Percentiles rank a stretch among this genome's conserved stretches.
These are phyloP conservation scores for Mucor circinelloides DNA, from an alignment of 371 early-diverging fungal species.

Conservation along the genomic window DNA sequence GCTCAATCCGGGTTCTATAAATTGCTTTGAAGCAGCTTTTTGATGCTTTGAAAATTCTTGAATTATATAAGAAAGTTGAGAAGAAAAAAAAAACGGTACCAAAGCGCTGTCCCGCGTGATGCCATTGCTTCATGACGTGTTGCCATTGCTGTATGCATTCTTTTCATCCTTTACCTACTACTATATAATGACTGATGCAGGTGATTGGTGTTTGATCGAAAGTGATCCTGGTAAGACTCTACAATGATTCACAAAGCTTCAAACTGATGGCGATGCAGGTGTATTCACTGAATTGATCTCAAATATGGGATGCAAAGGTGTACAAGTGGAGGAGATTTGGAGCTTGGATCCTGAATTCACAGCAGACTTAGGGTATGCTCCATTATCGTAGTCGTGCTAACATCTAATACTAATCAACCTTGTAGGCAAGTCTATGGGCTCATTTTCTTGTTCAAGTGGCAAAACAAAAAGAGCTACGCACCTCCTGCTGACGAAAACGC, in stretches of 20 bases:
- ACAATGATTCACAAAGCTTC: background rate
- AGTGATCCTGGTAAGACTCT: conserved; percentile 76
- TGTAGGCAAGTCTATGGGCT: conserved; percentile 80
- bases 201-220: conserved; percentile 84
- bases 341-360: conserved; percentile 63
- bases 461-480: conserved; percentile 44
- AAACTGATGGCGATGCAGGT: conserved; percentile 39
- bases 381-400: no score
- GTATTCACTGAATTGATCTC: conserved; percentile 90
- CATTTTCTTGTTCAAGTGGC: conserved; percentile 92
- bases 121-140: background rate
- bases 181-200: background rate
- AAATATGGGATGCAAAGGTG: conserved; percentile 81
- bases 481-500: conserved; percentile 21
- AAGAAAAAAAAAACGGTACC: background rate
- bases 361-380: conserved; percentile 56
- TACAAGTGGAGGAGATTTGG: conserved; percentile 85
- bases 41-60: no score
- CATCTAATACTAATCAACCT: background rate
- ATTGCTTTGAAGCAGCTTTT: background rate
- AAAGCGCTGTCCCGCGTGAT: background rate
- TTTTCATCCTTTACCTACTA: background rate
- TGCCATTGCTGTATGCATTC: background rate
- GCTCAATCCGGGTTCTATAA: background rate
- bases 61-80: background rate